Conservation (phyloP, 495 filamentous ascomycete genomes). For the Tuber magnatum region DNA sequence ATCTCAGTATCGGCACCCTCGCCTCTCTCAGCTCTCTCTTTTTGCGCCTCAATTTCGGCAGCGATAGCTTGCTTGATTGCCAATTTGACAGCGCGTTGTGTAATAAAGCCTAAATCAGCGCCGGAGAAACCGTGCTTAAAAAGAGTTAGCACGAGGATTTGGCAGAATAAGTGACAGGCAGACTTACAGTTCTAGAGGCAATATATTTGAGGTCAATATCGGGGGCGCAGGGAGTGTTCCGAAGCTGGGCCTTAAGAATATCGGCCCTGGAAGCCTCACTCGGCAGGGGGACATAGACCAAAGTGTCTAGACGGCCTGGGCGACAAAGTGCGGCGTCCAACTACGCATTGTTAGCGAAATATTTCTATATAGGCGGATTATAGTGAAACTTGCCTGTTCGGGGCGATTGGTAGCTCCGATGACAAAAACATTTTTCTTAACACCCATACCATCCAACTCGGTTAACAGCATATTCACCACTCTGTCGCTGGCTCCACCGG, state of each 20-base stretch:
- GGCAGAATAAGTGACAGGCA: conserved; percentile 4
- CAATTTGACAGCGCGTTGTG: conserved; percentile 96
- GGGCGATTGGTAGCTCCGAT: conserved; percentile 98
- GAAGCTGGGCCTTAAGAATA: conserved; percentile 92
- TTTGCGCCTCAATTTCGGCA: conserved; percentile 75
- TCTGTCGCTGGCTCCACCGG: conserved; percentile 96
- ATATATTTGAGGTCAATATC: conserved; percentile 89
- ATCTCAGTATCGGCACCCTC: conserved; percentile 72
- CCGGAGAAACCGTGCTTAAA: conserved; percentile 83
- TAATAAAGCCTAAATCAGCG: conserved; percentile 98
- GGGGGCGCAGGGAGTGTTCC: conserved; percentile 86
- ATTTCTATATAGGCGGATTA: background rate
- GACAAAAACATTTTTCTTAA: conserved; percentile 99
- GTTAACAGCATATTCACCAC: conserved; percentile 99
- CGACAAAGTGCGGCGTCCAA: conserved; percentile 95
- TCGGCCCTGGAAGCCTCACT: conserved; percentile 77
- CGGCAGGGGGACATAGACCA: conserved; percentile 95
- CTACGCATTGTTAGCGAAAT: conserved; percentile 30
- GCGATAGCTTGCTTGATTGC: conserved; percentile 97
- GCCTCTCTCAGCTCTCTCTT: conserved; percentile 80
- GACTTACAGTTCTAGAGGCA: conserved; percentile 67
- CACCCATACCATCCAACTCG: conserved; percentile 52
- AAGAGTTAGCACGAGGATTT: conserved; percentile 7
- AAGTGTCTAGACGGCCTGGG: conserved; percentile 94
- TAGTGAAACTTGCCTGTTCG: conserved; percentile 54